Base-by-base conservation (phyloP, 2,329 filamentous ascomycete species). In the Cercospora beticola region DNA sequence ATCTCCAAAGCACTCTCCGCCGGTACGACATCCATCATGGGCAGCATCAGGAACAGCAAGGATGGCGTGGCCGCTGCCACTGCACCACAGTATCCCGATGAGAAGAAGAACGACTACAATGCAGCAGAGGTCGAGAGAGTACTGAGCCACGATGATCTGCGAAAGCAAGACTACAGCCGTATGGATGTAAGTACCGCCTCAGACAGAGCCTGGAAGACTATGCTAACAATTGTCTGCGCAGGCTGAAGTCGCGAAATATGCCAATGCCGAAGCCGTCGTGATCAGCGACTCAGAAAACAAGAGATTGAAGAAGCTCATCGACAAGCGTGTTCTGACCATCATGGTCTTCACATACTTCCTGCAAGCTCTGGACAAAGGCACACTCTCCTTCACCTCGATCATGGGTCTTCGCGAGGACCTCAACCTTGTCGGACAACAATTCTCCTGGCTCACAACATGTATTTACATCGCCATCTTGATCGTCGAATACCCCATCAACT, bases 271-370 rank as follows among this genome's bases (percentile, higher is more conserved):
- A 18, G 82, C 81, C 5, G 81, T 92, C 61, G 80, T 86, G 1
- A 88, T 93, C 74, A 82, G 85, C 3, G 80, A 83, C 1, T 87
- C 86, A 67, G 87, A 90, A 64, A 89, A 87, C 78, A 83, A 79
- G 46, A 82, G 89, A 31, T 82, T 93, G 63, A 88, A 87, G 70
- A 84, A 79, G 62, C 82, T 88, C 81, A 91, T 93, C 72, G 89
- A 93, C 78, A 85, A 82, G 70, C 86, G 90, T 33, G 86, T 93
- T 2, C 81, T 94, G 54, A 79, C 85, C 2, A 83, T 93, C 77
- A 93, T 93, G 90, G 85, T 93, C 67, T 78, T 85, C 59, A 92
- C 90, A 0, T 92, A 93, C 79, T 92, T 93, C 75, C 79, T 92
- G 23, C 90, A 91, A 75, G 86, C 88, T 57, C 83, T 91, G 57